A percentile compares a stretch with the other conserved stretches of the same genome.
Conservation (phyloP, 306 rosid species). For the Trifolium subterraneum region DNA sequence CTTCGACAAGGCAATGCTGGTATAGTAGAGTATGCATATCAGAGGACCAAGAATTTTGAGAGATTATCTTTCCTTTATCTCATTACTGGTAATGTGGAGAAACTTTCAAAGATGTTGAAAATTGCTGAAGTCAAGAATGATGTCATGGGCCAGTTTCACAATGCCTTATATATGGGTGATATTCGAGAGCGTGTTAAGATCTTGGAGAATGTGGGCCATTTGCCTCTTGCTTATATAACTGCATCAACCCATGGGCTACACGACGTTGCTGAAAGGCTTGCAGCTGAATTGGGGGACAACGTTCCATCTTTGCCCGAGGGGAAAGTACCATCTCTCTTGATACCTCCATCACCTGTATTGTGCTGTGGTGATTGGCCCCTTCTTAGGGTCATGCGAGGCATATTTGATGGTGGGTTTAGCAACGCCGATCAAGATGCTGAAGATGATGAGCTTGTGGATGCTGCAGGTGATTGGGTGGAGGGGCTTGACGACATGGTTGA, state of each 20-base stretch:
- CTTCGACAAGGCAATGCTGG: conserved; percentile 97
- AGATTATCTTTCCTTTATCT: conserved; percentile 94
- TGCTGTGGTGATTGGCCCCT: conserved; percentile 96
- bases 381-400: conserved; percentile 80
- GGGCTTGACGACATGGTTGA: conserved; percentile 80
- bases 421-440: conserved; percentile 50
- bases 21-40: conserved; percentile 92
- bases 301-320: conserved; percentile 79
- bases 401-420: conserved; percentile 86
- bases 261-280: conserved; percentile 83
- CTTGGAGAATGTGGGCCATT: conserved; percentile 87
- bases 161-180: conserved; percentile 85
- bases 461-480: conserved; percentile 82
- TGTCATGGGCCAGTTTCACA: conserved; percentile 98
- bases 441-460: conserved; percentile 71
- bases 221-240: conserved; percentile 84
- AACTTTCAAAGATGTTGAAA: conserved; percentile 94
- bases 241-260: conserved; percentile 84
- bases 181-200: conserved; percentile 81
- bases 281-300: conserved; percentile 77
- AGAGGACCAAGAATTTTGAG: conserved; percentile 91
- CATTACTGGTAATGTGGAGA: conserved; percentile 77
- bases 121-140: conserved; percentile 95
- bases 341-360: conserved; percentile 74
- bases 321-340: conserved; percentile 72